phyloP scores from a whole-genome alignment of 768 basidiomycete species.

The Coprinopsis marcescibilis region DNA sequence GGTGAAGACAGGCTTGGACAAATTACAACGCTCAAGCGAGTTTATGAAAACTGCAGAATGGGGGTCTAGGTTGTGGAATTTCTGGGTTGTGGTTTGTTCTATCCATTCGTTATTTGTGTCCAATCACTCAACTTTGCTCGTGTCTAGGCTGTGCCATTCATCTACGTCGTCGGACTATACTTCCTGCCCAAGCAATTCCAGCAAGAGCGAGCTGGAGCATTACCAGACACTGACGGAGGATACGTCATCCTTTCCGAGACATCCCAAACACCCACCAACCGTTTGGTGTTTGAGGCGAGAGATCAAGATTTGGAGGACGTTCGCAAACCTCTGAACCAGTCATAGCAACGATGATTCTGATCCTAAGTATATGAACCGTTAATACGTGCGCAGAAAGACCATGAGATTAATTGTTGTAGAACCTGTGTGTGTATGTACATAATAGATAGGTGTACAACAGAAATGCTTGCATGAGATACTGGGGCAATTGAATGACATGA shows the following conservation, averaged over 20 bases:
- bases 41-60: conserved; percentile 29
- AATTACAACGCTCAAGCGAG: conserved; percentile 35
- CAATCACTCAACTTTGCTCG: not conserved
- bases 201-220: conserved; percentile 27
- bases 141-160: conserved; percentile 37
- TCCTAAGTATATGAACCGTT: no score
- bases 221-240: conserved; percentile 13
- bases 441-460: no score
- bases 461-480: no score
- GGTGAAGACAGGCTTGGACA: conserved; percentile 40
- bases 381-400: no score
- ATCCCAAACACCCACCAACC: not conserved
- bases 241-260: conserved; percentile 22
- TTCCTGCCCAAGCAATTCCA: conserved; percentile 38
- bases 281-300: not conserved
- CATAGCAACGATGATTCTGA: no score
- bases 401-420: no score
- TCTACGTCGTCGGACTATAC: conserved; percentile 40
- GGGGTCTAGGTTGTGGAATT: conserved; percentile 37
- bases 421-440: no score
- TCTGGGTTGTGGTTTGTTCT: conserved; percentile 37
- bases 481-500: no score
- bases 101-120: not conserved
- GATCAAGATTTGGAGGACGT: not conserved
- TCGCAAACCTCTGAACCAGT: no score